These are phyloP conservation scores for Aspergillus cavernicola DNA, from an alignment of 495 filamentous ascomycete species.

Conservation along the genomic window DNA sequence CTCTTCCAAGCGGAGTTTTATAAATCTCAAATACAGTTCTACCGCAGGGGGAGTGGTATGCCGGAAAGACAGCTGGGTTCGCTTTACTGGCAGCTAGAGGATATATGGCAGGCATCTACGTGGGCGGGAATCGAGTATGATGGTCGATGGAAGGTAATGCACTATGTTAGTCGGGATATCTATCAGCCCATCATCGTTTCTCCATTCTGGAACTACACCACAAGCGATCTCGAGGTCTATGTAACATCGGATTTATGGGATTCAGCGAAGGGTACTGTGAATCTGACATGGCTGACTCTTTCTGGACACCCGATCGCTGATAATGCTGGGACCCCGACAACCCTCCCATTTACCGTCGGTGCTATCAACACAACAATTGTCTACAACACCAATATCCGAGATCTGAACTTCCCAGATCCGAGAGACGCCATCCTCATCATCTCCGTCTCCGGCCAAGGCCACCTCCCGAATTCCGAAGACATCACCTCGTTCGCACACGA, in stretches of 20 bases:
- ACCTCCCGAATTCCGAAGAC: constrained; percentile 47
- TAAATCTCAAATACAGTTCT: constrained; percentile 61
- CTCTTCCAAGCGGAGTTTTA: constrained; percentile 68
- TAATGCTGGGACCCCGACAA: constrained; percentile 30
- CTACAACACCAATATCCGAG: constrained; percentile 37
- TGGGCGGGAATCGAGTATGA: constrained; percentile 64
- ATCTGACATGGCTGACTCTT: constrained; percentile 37
- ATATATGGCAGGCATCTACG: constrained; percentile 66
- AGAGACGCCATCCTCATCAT: constrained; percentile 52
- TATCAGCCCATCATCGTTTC: constrained; percentile 59
- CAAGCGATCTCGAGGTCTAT: constrained; percentile 53
- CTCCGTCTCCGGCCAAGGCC: constrained; percentile 50
- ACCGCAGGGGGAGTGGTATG: constrained; percentile 58
- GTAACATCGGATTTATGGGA: constrained; percentile 50
- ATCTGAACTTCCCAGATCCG: constrained; percentile 32
- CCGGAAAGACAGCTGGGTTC: constrained; percentile 59
- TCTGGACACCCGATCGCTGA: constrained; percentile 32
- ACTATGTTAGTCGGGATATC: constrained; percentile 57
- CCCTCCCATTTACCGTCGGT: constrained; percentile 50
- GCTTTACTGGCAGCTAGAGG: constrained; percentile 68
- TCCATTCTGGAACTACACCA: constrained; percentile 56
- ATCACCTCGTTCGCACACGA: constrained; percentile 50
- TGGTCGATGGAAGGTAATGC: constrained; percentile 63
- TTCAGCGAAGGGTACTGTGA: constrained; percentile 28
- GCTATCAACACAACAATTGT: constrained; percentile 59